A percentile compares a stretch with the other conserved stretches of the same genome.
phyloP scores from a whole-genome alignment of 1,139 yeast species.

The Debaryomyces udenii region DNA sequence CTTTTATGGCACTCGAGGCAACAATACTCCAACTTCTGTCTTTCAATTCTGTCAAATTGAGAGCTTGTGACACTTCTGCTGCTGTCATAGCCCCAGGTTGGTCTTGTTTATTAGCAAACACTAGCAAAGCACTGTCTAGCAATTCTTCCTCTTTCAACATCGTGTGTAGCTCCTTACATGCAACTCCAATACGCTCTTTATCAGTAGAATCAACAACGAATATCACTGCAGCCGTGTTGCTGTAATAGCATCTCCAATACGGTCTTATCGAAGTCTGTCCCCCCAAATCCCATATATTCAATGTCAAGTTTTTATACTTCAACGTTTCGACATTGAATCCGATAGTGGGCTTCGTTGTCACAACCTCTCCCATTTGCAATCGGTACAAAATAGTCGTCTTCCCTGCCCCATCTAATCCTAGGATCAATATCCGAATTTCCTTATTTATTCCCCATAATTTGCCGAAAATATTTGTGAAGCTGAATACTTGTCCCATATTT shows the following conservation, averaged over 20 bases:
- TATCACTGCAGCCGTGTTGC: conserved; percentile 93
- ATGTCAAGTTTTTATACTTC: conserved; percentile 84
- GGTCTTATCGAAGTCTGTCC: conserved; percentile 98
- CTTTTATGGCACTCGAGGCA: conserved; percentile 93
- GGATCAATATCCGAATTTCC: conserved; percentile 86
- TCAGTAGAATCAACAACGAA: conserved; percentile 98
- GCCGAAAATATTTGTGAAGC: conserved; percentile 73
- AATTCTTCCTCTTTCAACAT: conserved; percentile 95
- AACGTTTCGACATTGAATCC: conserved; percentile 97
- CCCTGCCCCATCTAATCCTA: conserved; percentile 98
- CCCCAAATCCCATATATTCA: conserved; percentile 90
- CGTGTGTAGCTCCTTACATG: conserved; percentile 83
- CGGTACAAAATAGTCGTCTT: conserved; percentile 93
- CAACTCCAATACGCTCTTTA: conserved; percentile 86
- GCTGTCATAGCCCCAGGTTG: conserved; percentile 95
- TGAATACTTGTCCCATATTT: conserved; percentile 80
- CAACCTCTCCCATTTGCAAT: conserved; percentile 91
- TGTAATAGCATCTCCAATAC: conserved; percentile 97
- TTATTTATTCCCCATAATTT: conserved; percentile 87
- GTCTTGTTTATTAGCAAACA: conserved; percentile 96
- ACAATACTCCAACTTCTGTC: conserved; percentile 98
- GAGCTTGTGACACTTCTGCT: conserved; percentile 89
- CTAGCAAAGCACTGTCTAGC: conserved; percentile 84
- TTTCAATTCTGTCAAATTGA: conserved; percentile 82
- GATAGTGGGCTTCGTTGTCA: conserved; percentile 92